Evolutionary conservation across 1,139 yeast genomes (phyloP), one percentile per base, ranked within the genome.

Genomic region (Yamadazyma oceani): DNA sequence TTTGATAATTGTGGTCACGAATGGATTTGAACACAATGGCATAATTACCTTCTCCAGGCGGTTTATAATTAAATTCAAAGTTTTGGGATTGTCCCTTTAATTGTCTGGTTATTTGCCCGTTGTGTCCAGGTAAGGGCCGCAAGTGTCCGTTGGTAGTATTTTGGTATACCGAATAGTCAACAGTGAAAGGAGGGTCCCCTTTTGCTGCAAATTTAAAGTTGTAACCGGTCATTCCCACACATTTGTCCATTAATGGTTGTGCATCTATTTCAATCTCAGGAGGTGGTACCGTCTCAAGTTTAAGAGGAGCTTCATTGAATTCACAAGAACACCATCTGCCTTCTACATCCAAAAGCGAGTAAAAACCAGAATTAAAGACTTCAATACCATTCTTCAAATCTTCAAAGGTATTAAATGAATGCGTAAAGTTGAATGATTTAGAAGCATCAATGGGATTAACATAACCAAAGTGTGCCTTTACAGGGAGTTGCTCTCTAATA

Each of bases 211-310:
- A 89, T 33, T 76, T 75, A 41, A 88, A 80, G 17, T 67, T 65
- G 49, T 72, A 78, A 0, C 97, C 98, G 8, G 88, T 82, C 37
- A 90, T 87, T 1, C 98, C 98, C 24, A 94, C 85, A 64, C 99
- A 92, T 41, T 84, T 79, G 53, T 92, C 97, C 26, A 80, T 68
- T 2, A 90, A 78, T 2, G 89, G 81, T 3, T 69, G 65, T 1
- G 86, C 76, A 4, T 55, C 46, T 5, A 85, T 79, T 37, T 57
- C 66, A 48, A 80, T 72, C 41, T 55, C 59, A 2, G 92, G 92
- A 12, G 66, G 69, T 0, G 60, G 45, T 1, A 72, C 73, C 3
- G 55, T 42, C 11, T 41, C 43, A 2, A 70, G 38, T 1, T 22
- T 30, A 2, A 66, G 49, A 13, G 32, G 32, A 1, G 42, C 58